Base-by-base conservation (phyloP, 2,329 filamentous ascomycete genomes). In the Apiospora sp. region DNA sequence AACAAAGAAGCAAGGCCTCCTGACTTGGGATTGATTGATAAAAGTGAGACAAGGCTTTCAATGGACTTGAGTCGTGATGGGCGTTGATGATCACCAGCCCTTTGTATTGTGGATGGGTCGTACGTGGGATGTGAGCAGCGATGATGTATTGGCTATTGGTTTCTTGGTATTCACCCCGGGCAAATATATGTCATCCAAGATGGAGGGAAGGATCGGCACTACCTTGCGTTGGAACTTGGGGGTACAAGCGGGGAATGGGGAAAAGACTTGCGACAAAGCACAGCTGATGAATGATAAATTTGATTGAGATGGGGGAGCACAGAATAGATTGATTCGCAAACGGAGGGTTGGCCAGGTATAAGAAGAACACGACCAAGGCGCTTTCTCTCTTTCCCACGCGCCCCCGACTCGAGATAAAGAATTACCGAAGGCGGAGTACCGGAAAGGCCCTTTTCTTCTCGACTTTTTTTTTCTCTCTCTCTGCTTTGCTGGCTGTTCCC, bases 11-110 rank as follows among this genome's bases (percentile, higher is more conserved):
- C 49, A 54, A 14, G 46, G 69, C 34, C 44, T 27, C 30, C 48
- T 67, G 54, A 54, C 46, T 46, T 58, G 49, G 51, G 24, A 70
- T 71, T 43, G 72, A 69, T 73, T 70, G 69, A 71, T 71, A 69
- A 67, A 69, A 67, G 54, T 68, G 44, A 73, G 72, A 73, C 72
- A 73, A 69, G 72, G 69, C 72, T 67, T 69, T 49, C 44, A 34
- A 44, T 46, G 34, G 27, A 49, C 67, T 46, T 41, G 67, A 69
- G 48, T 69, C 67, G 48, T 49, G 67, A 69, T 69, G 19, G 58
- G 12, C 19, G 58, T 64, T 64, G 58, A 64, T 64, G 58, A 64
- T n/a, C 58, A 64, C 58, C 58, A 64, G 58, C 34, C 30, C 58
- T 64, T 64, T 10, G 58, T 34, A 64, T 37, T 37, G 58, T 64